phyloP scores from a whole-genome alignment of 306 rosid species.

The Prunus dulcis region DNA sequence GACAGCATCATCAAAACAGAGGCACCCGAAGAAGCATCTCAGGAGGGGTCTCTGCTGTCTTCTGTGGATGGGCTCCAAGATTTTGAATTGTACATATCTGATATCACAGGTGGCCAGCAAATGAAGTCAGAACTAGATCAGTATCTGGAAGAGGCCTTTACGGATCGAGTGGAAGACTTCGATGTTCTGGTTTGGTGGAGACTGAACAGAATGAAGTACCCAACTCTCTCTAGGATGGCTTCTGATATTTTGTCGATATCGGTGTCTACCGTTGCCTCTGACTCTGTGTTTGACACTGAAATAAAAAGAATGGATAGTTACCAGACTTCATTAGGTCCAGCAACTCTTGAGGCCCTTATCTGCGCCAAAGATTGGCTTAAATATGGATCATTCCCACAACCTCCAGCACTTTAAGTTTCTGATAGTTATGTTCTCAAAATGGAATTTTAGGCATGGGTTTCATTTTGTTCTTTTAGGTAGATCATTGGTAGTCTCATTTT shows the following conservation, averaged over 20 bases:
- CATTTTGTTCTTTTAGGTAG: slow-evolving; percentile 23
- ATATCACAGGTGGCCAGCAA: slow-evolving; percentile 48
- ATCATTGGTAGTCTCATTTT: slow-evolving; percentile 15
- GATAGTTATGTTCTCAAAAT: slow-evolving; percentile 41
- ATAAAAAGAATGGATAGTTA: slow-evolving; percentile 59
- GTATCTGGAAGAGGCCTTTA: slow-evolving; percentile 71
- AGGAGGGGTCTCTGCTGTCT: slow-evolving; percentile 45
- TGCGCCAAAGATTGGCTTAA: slow-evolving; percentile 85
- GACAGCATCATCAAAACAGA: slow-evolving; percentile 49
- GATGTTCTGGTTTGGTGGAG: slow-evolving; percentile 88
- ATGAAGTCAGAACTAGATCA: slow-evolving; percentile 81
- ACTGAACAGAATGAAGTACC: slow-evolving; percentile 54
- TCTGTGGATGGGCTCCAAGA: slow-evolving; percentile 59
- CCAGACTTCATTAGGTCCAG: slow-evolving; percentile 50
- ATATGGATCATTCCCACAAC: slow-evolving; percentile 35
- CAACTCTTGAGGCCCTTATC: slow-evolving; percentile 76
- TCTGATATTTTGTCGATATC: slow-evolving; percentile 81
- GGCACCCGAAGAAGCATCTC: slow-evolving; percentile 41
- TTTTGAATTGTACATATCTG: slow-evolving; percentile 66
- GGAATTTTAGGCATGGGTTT: slow-evolving; percentile 37
- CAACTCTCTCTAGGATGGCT: slow-evolving; percentile 75
- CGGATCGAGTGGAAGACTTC: slow-evolving; percentile 43
- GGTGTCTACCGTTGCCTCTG: slow-evolving; percentile 55
- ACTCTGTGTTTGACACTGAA: slow-evolving; percentile 66
- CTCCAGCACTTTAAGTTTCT: slow-evolving; percentile 34